Percentiles rank a stretch among this genome's conserved stretches.
phyloP scores from a whole-genome alignment of 257 asterid species.

The Capsicum chinense region DNA sequence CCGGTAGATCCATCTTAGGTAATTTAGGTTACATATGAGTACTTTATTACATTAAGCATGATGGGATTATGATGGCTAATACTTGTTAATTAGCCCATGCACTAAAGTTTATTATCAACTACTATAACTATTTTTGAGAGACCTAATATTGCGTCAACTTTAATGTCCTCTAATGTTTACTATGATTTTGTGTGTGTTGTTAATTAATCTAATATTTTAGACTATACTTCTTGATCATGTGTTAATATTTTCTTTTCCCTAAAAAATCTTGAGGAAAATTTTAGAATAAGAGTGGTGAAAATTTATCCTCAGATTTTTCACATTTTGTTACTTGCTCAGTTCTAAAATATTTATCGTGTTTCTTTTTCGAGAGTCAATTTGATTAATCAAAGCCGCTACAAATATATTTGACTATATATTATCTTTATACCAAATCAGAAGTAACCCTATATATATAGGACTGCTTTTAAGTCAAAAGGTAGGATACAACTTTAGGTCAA shows the following conservation, averaged over 20 bases:
- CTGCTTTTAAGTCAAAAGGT: not conserved
- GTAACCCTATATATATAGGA: not conserved
- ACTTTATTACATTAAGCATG: not conserved
- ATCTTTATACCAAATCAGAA: not conserved
- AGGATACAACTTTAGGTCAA: not conserved
- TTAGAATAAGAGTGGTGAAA: no score
- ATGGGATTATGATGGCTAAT: not conserved
- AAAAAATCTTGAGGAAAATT: no score
- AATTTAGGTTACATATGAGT: not conserved
- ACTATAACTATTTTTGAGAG: conserved; percentile 8
- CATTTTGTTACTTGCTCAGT: not conserved
- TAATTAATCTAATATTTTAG: not conserved
- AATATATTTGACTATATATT: not conserved
- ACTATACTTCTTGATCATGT: not conserved
- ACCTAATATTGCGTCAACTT: not conserved
- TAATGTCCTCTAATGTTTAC: not conserved
- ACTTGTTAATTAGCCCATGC: conserved; percentile 17
- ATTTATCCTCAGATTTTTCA: not conserved
- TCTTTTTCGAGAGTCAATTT: not conserved
- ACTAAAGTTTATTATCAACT: not conserved
- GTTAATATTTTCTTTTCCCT: not conserved
- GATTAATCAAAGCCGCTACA: no score
- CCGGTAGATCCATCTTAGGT: conserved; percentile 83
- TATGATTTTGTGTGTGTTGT: not conserved
- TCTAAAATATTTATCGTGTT: not conserved